phyloP scores from a whole-genome alignment of 768 basidiomycete genomes.

The Mycena vulgaris region DNA sequence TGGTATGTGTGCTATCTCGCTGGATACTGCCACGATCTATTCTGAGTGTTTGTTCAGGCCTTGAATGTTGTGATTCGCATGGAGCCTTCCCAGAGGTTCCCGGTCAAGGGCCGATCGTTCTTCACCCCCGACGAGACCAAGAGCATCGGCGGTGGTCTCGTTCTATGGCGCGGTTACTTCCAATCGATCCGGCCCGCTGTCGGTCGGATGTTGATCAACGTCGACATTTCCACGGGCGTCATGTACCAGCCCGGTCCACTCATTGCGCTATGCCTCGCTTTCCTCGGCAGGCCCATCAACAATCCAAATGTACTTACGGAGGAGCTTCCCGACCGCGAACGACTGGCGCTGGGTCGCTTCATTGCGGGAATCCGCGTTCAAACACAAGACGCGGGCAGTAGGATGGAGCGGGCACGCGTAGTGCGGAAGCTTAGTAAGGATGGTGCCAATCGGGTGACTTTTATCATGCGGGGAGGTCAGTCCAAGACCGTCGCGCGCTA shows the following conservation, averaged over 20 bases:
- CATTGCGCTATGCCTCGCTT: slow-evolving; percentile 67
- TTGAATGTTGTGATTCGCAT: slow-evolving; percentile 81
- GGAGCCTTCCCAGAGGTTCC: slow-evolving; percentile 76
- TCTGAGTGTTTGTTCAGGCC: slow-evolving; percentile 55
- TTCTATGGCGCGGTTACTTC: slow-evolving; percentile 83
- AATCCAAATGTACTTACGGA: slow-evolving; percentile 57
- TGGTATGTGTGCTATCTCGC: slow-evolving; percentile 53
- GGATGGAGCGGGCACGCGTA: slow-evolving; percentile 60
- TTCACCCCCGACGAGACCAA: slow-evolving; percentile 73
- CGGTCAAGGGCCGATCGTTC: slow-evolving; percentile 82
- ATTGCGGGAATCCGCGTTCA: slow-evolving; percentile 66
- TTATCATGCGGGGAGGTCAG: slow-evolving; percentile 71
- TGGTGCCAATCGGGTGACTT: slow-evolving; percentile 69
- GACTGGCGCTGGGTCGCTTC: slow-evolving; percentile 70
- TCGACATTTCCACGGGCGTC: slow-evolving; percentile 80
- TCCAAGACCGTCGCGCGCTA: slow-evolving; percentile 69
- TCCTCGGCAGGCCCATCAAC: slow-evolving; percentile 51
- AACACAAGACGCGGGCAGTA: slow-evolving; percentile 55
- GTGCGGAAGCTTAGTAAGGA: slow-evolving; percentile 71
- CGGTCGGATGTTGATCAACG: slow-evolving; percentile 72
- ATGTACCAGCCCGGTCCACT: slow-evolving; percentile 79
- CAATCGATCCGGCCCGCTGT: slow-evolving; percentile 78
- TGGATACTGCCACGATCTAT: not conserved
- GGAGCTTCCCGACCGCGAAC: slow-evolving; percentile 69
- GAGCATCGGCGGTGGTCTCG: slow-evolving; percentile 65